phyloP scores from a whole-genome alignment of 257 asterid species.

The Nemophila menziesii region DNA sequence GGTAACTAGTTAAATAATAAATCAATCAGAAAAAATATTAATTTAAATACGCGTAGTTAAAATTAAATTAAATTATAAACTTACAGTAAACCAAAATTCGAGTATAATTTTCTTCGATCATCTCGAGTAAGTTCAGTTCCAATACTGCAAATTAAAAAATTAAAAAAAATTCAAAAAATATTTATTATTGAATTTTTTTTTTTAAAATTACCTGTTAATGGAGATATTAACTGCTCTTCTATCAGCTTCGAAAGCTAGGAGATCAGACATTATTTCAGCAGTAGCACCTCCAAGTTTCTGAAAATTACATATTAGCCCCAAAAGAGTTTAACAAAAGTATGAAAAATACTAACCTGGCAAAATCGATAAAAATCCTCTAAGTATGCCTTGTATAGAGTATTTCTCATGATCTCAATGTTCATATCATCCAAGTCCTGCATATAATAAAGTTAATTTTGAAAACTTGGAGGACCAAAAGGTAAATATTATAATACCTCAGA shows the following conservation, averaged over 20 bases:
- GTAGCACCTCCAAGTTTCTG: conserved; percentile 96
- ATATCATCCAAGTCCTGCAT: conserved; percentile 86
- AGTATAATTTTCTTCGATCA: conserved; percentile 76
- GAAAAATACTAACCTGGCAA: conserved; percentile 49
- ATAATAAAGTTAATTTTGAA: conserved; percentile 5
- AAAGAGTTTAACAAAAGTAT: conserved; percentile 2
- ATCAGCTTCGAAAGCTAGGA: conserved; percentile 86
- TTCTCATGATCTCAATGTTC: conserved; percentile 95
- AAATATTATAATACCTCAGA: conserved; percentile 52
- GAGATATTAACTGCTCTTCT: conserved; percentile 93
- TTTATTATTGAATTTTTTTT: no score
- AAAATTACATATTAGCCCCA: conserved; percentile 10
- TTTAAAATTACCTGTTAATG: conserved; percentile 53
- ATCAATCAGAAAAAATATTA: conserved; percentile 16
- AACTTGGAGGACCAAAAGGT: conserved; percentile 4
- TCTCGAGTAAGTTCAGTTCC: conserved; percentile 95
- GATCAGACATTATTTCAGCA: conserved; percentile 86
- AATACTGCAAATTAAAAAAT: conserved; percentile 51
- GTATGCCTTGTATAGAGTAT: conserved; percentile 88
- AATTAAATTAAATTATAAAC: conserved; percentile 11
- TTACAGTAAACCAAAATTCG: conserved; percentile 89
- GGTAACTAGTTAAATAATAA: conserved; percentile 39
- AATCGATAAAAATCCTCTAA: conserved; percentile 83
- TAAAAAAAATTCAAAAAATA: no score
- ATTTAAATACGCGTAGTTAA: background rate